Conservation (phyloP, 2,329 filamentous ascomycete genomes). For the Cercospora zeae-maydis region DNA sequence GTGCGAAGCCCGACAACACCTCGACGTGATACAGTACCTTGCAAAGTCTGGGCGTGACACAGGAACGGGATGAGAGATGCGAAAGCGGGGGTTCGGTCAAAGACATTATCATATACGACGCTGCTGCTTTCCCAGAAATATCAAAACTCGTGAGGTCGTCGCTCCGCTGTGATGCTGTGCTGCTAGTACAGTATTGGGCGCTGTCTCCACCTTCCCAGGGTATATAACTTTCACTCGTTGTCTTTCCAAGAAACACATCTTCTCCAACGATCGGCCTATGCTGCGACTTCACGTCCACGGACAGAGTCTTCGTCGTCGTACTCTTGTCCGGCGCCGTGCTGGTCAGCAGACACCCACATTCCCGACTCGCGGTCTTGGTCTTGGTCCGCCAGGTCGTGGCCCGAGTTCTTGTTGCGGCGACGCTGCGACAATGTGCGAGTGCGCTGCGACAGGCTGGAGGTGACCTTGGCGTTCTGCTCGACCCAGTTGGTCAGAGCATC, state of each 20-base stretch:
- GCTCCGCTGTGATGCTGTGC: constrained; percentile 22
- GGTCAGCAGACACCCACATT: constrained; percentile 73
- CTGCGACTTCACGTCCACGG: constrained; percentile 43
- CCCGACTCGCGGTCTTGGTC: constrained; percentile 70
- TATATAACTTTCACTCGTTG: constrained; percentile 22
- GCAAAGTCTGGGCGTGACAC: background rate
- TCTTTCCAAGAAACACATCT: constrained; percentile 11
- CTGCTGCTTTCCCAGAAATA: constrained; percentile 14
- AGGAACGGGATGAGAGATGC: background rate
- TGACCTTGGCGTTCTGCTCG: constrained; percentile 80
- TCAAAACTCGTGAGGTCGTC: constrained; percentile 22
- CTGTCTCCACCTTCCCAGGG: constrained; percentile 24
- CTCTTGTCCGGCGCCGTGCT: constrained; percentile 58
- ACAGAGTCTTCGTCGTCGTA: constrained; percentile 57
- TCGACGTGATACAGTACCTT: background rate
- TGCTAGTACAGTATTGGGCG: constrained; percentile 26
- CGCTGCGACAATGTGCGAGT: constrained; percentile 84
- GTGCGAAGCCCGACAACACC: background rate
- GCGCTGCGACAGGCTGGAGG: constrained; percentile 79
- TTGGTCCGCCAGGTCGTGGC: constrained; percentile 77
- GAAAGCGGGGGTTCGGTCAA: background rate
- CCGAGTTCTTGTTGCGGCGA: constrained; percentile 64
- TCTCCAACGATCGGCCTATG: constrained; percentile 11
- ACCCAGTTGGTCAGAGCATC: constrained; percentile 98
- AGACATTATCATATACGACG: constrained; percentile 23